Base-by-base conservation (phyloP, 2,329 filamentous ascomycete genomes). In the Escovopsis sp. region DNA sequence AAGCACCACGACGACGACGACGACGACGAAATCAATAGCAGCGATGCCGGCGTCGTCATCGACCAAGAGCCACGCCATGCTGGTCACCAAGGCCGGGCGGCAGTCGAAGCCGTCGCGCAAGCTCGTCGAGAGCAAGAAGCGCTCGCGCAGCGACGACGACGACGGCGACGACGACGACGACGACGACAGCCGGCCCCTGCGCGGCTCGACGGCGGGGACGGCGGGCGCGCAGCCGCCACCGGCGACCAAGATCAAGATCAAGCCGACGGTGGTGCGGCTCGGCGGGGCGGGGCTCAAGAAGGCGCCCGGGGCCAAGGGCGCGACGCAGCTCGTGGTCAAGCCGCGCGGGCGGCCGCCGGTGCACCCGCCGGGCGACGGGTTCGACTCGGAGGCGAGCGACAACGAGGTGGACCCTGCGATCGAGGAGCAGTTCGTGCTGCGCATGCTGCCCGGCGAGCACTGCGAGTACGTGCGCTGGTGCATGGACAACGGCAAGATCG, bases 371-470 rank as follows among this genome's bases (percentile, higher is more conserved):
- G 91, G 91, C 41, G 86, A 94, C 43, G 91, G 89, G 7, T 98
- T 96, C 62, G 91, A 98, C 59, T 95, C 88, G 3, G 91, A 96
- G 61, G 86, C 88, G 11, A 91, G 87, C 43, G 91, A 96, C 56
- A 77, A 81, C 12, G 91, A 98, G 60, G 63, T 68, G 9, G 91
- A 98, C 55, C 91, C 91, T 1, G 73, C 82, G 1, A 85, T 94
- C 47, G 89, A 96, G 60, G 83, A 89, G 55, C 82, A 93, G 49
- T 85, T 96, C 50, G 72, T 98, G 8, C 62, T 98, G 47, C 84
- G 91, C 46, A 94, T 95, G 83, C 61, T 79, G 43, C 85, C 87
- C 0, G 88, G 87, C 0, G 77, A 83, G 28, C 84, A 95, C 60
- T 85, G 83, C 57, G 85, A 95, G 23, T 87, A 89, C 54, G 65